Evolutionary conservation across 2,329 filamentous ascomycete species (phyloP).

Genomic region (Nannizzia gypsea): DNA sequence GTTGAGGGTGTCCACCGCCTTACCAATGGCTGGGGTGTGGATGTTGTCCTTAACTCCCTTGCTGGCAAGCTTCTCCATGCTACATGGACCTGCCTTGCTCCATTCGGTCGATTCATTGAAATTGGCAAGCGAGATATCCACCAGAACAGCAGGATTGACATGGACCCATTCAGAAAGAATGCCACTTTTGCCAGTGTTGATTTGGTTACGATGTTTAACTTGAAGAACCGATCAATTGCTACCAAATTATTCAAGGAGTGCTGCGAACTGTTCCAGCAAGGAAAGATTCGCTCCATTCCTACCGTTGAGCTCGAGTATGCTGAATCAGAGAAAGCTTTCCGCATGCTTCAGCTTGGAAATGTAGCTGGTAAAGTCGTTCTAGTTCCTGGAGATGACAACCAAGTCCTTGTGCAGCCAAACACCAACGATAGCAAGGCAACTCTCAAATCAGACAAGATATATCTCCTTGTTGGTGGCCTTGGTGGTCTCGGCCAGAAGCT

Average conservation of each 20-base stretch:
- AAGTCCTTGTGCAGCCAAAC: slow-evolving; percentile 12
- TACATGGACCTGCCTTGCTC: slow-evolving; percentile 12
- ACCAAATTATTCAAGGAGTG: slow-evolving; percentile 1
- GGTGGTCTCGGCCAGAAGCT: slow-evolving; percentile 19
- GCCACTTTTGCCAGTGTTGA: slow-evolving; percentile 23
- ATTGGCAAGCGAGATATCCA: slow-evolving; percentile 9
- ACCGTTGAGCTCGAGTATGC: slow-evolving; percentile 11
- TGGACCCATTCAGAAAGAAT: slow-evolving; percentile 20
- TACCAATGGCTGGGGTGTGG: slow-evolving; percentile 16
- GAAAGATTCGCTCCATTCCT: slow-evolving; percentile 12
- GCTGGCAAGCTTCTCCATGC: slow-evolving; percentile 10
- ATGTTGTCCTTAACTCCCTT: slow-evolving; percentile 15
- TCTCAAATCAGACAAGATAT: slow-evolving; percentile 14
- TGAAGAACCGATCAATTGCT: slow-evolving; percentile 5
- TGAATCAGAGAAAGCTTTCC: slow-evolving; percentile 16
- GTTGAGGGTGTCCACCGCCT: slow-evolving; percentile 15
- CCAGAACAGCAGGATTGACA: slow-evolving; percentile 9
- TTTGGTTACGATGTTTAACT: slow-evolving; percentile 10
- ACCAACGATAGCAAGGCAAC: slow-evolving; percentile 8
- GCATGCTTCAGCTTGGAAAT: slow-evolving; percentile 23
- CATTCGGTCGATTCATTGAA: slow-evolving; percentile 24
- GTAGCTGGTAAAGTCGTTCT: slow-evolving; percentile 19
- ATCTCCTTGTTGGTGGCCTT: slow-evolving; percentile 17
- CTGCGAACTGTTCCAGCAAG: slow-evolving; percentile 6
- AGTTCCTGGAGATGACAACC: slow-evolving; percentile 4